Conservation (phyloP, 768 basidiomycete genomes). For the Kwoniella sp. region DNA sequence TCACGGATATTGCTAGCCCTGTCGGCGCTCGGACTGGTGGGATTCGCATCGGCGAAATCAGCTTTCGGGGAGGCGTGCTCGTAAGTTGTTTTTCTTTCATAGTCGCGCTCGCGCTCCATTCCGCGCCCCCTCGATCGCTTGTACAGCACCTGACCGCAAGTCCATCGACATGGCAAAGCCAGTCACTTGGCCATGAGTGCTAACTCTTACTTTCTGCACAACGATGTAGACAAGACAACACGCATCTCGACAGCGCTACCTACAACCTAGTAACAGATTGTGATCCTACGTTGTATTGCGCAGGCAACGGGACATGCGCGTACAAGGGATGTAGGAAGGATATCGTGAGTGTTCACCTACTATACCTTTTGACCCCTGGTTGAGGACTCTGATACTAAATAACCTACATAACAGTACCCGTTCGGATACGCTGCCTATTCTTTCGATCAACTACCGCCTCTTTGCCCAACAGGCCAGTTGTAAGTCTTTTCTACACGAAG, state of each 20-base stretch:
- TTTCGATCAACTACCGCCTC: slow-evolving; percentile 61
- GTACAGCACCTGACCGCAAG: too few relatives aligned
- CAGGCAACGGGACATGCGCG: slow-evolving; percentile 63
- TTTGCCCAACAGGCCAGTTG: slow-evolving; percentile 68
- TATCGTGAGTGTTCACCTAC: slow-evolving; percentile 65
- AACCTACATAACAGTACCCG: slow-evolving; percentile 44
- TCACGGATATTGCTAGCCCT: neutral
- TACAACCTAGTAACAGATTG: slow-evolving; percentile 80
- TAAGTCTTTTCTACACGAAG: slow-evolving; percentile 15
- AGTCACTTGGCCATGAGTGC: too few relatives aligned
- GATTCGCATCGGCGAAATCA: slow-evolving; percentile 26
- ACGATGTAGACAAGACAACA: slow-evolving; percentile 63
- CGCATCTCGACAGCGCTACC: slow-evolving; percentile 73
- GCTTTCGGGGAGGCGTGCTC: slow-evolving; percentile 43
- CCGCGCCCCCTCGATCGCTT: neutral
- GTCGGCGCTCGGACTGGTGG: slow-evolving; percentile 1
- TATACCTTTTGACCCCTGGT: too few relatives aligned
- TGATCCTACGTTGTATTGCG: slow-evolving; percentile 70
- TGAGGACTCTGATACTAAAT: neutral
- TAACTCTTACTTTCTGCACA: neutral
- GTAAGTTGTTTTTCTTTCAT: slow-evolving; percentile 24
- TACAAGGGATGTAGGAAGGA: slow-evolving; percentile 73
- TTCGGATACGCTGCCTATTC: slow-evolving; percentile 52
- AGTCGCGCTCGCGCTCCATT: neutral
- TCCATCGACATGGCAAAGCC: too few relatives aligned